These are phyloP conservation scores for Pneumocystis sp. DNA, from an alignment of 1,139 yeast species.

Conservation along the genomic window DNA sequence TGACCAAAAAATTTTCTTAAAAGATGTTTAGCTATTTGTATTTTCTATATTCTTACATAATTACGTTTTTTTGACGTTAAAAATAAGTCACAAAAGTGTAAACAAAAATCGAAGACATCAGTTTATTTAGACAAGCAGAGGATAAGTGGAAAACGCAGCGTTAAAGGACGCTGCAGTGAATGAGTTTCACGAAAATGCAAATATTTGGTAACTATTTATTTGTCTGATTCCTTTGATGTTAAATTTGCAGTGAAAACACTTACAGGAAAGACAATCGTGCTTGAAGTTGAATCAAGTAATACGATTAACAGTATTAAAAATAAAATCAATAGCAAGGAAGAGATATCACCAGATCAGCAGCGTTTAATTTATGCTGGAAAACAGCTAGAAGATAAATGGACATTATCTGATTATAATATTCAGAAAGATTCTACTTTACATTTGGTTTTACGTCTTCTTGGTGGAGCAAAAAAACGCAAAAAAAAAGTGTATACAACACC, in stretches of 20 bases:
- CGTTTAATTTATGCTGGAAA: slow-evolving; percentile 99
- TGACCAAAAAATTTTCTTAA: not conserved
- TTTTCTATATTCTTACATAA: not conserved
- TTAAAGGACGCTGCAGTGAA: slow-evolving; percentile 18
- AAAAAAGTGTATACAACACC: slow-evolving; percentile 99
- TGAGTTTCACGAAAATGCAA: not conserved
- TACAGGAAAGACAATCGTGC: slow-evolving; percentile 76
- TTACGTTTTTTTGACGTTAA: not conserved
- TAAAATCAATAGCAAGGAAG: slow-evolving; percentile 92
- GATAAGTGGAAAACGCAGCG: slow-evolving; percentile 35
- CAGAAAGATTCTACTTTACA: slow-evolving; percentile 98
- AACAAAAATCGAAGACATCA: not conserved
- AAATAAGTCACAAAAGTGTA: not conserved
- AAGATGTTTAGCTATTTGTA: not conserved
- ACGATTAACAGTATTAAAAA: slow-evolving; percentile 88
- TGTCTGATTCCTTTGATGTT: slow-evolving; percentile 19
- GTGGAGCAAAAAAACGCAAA: slow-evolving; percentile 94
- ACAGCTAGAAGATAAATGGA: slow-evolving; percentile 96
- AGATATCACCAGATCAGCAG: slow-evolving; percentile 99
- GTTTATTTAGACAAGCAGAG: too few species aligned
- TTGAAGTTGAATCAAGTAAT: slow-evolving; percentile 82
- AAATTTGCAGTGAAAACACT: slow-evolving; percentile 45
- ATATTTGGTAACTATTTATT: not conserved
- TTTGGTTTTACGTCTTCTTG: slow-evolving; percentile 68
- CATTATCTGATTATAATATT: slow-evolving; percentile 98